Evolutionary conservation across 1,284 basidiomycete genomes (phyloP), one percentile per base, ranked within the genome.

Genomic region (Pseudomicrostroma phylloplanum): DNA sequence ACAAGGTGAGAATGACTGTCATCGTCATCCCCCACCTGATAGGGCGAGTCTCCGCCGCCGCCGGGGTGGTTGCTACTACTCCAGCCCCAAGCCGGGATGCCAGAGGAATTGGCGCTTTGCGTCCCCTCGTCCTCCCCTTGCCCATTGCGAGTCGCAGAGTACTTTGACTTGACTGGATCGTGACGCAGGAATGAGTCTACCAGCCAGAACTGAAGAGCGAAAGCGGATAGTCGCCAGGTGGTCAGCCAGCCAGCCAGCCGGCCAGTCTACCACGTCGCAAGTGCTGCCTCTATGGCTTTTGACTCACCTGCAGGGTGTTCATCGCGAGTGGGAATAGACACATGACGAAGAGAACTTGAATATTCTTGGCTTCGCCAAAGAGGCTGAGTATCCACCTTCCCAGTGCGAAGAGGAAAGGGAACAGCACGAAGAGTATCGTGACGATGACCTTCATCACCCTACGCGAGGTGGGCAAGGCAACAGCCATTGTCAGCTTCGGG

Each of bases 291-390:
- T 4, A 19, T 13, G 6, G 39, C 19, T 19, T 6, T 9, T 15
- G 21, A 51, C 60, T 57, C 3, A 62, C 60, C 60, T 68, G 69
- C 15, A 77, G 40, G 11, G 70, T 67, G 61, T 79, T 96, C 92
- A 96, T 96, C 62, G 88, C 83, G 65, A 93, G 87, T 0, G 93
- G 93, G 81, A 96, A 93, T 56, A 96, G 78, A 60, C 91, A 90
- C 90, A 96, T 94, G 41, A 88, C 88, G 72, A 68, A 74, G 51
- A 81, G 70, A 30, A 81, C 75, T 57, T 76, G 76, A 15, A 66
- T 55, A 19, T 68, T 65, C 81, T 86, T 58, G 82, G 82, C 69
- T 19, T 67, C 69, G 57, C 84, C 86, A 26, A 91, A 87, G 87
- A 90, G 91, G 65, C 85, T 85, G 40, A 98, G 82, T 13, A 94